Base-by-base conservation (phyloP, 768 basidiomycete genomes). In the Suillus subaureus region DNA sequence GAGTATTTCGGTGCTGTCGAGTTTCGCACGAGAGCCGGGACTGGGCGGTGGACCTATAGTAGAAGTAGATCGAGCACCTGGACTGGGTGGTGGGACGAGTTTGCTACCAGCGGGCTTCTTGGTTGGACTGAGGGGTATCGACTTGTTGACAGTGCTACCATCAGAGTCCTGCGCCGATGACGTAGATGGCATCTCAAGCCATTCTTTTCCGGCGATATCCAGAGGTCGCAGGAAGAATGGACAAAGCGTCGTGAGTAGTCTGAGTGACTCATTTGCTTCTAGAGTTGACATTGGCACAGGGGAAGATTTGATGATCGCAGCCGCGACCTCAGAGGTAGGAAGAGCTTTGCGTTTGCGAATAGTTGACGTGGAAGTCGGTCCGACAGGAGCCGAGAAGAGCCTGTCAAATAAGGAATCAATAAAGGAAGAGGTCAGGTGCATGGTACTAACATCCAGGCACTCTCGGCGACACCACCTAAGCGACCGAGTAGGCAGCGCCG, bases 391-490 rank as follows among this genome's bases (percentile, higher is more conserved):
- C 3, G 92, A 89, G 78, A 94, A 94, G 47, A 92, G 77, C 90
- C 91, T 91, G 63, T 31, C 31, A 6, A 49, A 18, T 39, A 28
- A 63, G 11, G 23, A 15, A 15, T 64, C 33, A 70, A 60, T 60
- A 45, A 35, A 33, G 21, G 18, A 57, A 63, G 1, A 35, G 39
- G 57, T 2, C 1, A 63, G 3, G 11, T 6, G 21, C 4, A 9
- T 42, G n/a, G 33, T 39, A 64, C 88, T 75, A 67, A 91, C 93
- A 94, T 93, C 91, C 93, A 94, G 21, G 90, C 85, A 68, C 92
- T 91, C 72, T 95, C 93, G n/a, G 93, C 93, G 35, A 95, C 85
- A 12, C 90, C 89, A 33, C 84, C 84, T 8, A 95, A 83, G 23
- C 93, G 87, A 60, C 93, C 93, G 9, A 95, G 81, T 37, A 94